phyloP scores from a whole-genome alignment of 768 basidiomycete genomes.

The Mycena sanguinolenta region DNA sequence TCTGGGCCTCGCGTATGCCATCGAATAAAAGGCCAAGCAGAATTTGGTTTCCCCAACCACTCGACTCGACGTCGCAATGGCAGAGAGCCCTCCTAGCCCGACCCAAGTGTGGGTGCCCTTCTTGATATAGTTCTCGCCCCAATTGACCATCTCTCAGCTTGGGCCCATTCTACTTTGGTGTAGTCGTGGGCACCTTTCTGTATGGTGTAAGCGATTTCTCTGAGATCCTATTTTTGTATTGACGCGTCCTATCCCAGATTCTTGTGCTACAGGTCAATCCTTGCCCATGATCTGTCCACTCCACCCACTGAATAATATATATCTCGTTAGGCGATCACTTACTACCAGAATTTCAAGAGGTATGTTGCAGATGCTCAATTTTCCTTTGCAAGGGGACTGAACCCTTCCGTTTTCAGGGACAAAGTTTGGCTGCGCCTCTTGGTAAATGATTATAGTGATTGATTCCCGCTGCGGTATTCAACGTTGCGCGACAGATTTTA shows the following conservation, averaged over 20 bases:
- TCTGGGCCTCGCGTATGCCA: background rate
- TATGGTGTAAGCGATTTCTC: background rate
- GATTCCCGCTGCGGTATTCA: too few species aligned
- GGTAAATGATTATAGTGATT: background rate
- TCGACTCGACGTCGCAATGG: background rate
- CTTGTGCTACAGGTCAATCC: background rate
- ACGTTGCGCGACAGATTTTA: background rate
- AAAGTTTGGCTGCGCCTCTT: constrained; percentile 1
- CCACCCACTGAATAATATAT: background rate
- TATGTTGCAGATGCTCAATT: background rate
- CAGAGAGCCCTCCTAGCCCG: background rate
- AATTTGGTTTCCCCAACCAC: background rate
- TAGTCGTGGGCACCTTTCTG: background rate
- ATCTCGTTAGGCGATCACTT: background rate
- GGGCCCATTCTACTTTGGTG: background rate
- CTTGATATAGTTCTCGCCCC: background rate
- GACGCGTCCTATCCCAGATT: background rate
- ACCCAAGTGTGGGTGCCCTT: background rate
- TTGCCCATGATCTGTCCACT: background rate
- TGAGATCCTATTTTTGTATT: background rate
- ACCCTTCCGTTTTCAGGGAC: background rate
- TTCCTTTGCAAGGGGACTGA: background rate
- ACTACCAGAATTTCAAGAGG: constrained; percentile 1
- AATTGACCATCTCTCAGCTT: background rate
- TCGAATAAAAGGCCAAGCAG: background rate